Base-by-base conservation (phyloP, 139 green algal species). In the Picochlorum sp. region DNA sequence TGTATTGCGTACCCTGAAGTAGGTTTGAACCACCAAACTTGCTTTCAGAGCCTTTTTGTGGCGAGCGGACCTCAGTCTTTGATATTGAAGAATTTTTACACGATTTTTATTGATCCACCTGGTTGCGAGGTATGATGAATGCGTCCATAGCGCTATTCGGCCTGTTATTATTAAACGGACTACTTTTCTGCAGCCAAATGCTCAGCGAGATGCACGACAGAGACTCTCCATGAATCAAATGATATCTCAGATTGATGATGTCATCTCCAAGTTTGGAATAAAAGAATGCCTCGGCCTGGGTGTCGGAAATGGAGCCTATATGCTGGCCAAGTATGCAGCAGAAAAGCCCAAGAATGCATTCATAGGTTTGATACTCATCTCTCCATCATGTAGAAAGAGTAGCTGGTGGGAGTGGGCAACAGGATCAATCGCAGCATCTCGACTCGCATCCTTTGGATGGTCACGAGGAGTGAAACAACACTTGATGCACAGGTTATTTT, bases 1-100 rank as follows among this genome's bases (percentile, higher is more conserved):
- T 77, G 69, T 59, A 34, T 83, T 21, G 75, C 74, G 4, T 67
- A 69, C 11, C 76, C 74, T 41, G 76, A 83, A 41, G 74, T 74
- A 13, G 76, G 76, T 4, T 45, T 81, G n/a, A 81, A 72, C 52
- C 74, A 81, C 58, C 49, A 38, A 45, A 67, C 67, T 34, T 83
- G 76, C 60, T 83, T 80, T 63, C 69, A 73, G 15, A 30, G 56
- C 52, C 57, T 81, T 31, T 44, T 81, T 26, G 55, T 78, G 9
- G 63, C 63, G 3, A 28, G 21, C 26, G 50, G 62, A 1, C 41
- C 56, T 44, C 60, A 50, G 30, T 66, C 70, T 2, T 55, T 79
- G 45, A 59, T 81, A 18, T 20, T 68, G 18, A 57, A 71, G 10
- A 81, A 81, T 68, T 71, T 72, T 51, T 78, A 65, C 52, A 45